Percentiles rank a stretch among this genome's conserved stretches.
phyloP scores from a whole-genome alignment of 495 filamentous ascomycete genomes.

The Cudoniella acicularis region DNA sequence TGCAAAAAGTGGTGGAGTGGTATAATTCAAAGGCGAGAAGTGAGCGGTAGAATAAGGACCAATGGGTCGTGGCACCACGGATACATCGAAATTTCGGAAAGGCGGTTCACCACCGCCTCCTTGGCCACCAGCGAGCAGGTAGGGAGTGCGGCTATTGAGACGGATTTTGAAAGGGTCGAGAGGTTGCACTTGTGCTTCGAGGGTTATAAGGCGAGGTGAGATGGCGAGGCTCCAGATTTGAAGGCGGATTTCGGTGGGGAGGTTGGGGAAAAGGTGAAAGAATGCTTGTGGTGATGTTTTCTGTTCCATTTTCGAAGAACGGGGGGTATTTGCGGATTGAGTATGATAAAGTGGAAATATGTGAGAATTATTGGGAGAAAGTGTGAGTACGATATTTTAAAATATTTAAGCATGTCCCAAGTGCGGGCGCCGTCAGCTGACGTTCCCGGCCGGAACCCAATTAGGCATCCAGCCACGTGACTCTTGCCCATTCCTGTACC shows the following conservation, averaged over 20 bases:
- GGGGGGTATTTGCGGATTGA: too few relatives aligned
- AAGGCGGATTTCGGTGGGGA: constrained; percentile 17
- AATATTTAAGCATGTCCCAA: too few relatives aligned
- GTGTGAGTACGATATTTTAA: too few relatives aligned
- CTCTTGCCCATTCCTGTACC: too few relatives aligned
- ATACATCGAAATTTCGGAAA: background rate
- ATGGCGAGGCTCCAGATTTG: constrained; percentile 10
- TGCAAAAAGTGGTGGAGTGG: background rate
- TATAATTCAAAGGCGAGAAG: background rate
- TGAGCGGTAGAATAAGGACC: background rate
- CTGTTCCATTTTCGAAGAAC: too few relatives aligned
- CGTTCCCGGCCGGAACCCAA: too few relatives aligned
- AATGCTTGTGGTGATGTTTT: too few relatives aligned
- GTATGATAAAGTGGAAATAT: too few relatives aligned
- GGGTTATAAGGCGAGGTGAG: background rate
- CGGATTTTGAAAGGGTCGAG: background rate
- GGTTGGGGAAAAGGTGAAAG: constrained; percentile 7
- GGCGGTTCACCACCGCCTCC: background rate
- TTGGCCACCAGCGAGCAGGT: background rate
- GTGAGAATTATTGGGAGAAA: too few relatives aligned
- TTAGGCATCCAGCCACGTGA: too few relatives aligned
- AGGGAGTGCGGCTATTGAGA: background rate
- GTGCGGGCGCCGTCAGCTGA: too few relatives aligned
- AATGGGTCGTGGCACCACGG: background rate
- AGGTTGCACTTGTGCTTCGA: background rate